Base-by-base conservation (phyloP, 306 rosid genomes). In the Quercus agrifolia region DNA sequence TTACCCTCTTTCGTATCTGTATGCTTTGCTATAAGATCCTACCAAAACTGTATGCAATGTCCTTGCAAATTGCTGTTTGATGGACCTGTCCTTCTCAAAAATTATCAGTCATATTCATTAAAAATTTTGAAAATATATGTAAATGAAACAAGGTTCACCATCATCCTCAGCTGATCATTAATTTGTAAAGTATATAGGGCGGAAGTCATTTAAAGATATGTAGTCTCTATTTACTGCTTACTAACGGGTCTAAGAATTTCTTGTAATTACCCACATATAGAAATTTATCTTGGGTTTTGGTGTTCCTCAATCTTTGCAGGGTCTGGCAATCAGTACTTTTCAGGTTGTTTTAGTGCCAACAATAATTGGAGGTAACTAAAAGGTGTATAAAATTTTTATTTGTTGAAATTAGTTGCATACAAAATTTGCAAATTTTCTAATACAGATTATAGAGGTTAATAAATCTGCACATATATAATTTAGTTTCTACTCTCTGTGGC, bases 321-420 rank as follows among this genome's bases (percentile, higher is more conserved):
- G 97, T 54, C 88, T 91, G 63, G 96, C 96, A 51, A 61, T 95
- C 71, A 95, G 98, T 79, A 95, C 99, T 78, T 92, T 95, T 88
- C 99, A 95, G 87, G 99, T 95, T 85, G 99, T 95, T 79, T 83
- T 95, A 85, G 85, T 95, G 78, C 99, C 99, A 78, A 92, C 96
- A 17, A 9, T 90, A 55, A 77, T 95, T 73, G 99, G 99, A 90
- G 99, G 99, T 95, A 89, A 86, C 83, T 81, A 31, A 76, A 75
- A 83, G 82, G 74, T 71, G 82, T 73, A 56, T 58, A 78, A n/a
- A 56, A 17, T 68, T 57, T 70, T 33, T 54, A 25, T 55, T 27
- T 31, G 5, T 66, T 35, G 21, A 61, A 64, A 49, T 81, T 73
- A 27, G 72, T 76, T 74, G 74, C 63, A 49, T 54, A 31, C 21